Conservation (phyloP, 257 asterid genomes). For the Solanum ahanhuiri region DNA sequence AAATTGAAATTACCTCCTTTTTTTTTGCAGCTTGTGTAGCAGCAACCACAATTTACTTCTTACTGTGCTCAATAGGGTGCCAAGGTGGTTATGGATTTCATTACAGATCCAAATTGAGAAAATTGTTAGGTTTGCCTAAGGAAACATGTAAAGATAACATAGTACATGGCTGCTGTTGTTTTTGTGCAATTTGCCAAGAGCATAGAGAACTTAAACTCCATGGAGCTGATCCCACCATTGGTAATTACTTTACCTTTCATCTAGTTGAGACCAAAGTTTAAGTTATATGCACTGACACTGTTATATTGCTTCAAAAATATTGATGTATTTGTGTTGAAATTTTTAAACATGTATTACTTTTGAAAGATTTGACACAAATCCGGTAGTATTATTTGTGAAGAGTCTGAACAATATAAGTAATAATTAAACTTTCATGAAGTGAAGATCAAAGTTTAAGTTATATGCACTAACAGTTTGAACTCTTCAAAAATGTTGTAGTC, state of each 20-base stretch:
- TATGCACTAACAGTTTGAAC: accelerated
- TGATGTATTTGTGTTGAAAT: neutral
- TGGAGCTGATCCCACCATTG: neutral
- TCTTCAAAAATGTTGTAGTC: neutral
- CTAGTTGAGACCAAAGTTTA: neutral
- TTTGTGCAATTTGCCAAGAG: constrained; percentile 1
- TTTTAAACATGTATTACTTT: neutral
- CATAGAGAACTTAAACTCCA: neutral
- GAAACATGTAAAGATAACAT: neutral
- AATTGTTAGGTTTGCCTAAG: neutral
- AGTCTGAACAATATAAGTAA: neutral
- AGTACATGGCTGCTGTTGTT: neutral
- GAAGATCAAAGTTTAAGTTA: neutral
- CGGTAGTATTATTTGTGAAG: neutral
- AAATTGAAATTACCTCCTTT: neutral
- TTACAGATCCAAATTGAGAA: neutral
- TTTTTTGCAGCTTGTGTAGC: neutral
- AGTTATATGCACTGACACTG: neutral
- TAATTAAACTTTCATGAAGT: neutral
- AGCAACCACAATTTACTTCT: neutral
- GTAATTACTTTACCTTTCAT: neutral
- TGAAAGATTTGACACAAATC: neutral
- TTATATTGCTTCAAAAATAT: neutral
- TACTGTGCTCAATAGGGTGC: neutral
- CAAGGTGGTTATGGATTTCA: neutral